phyloP scores from a whole-genome alignment of 1,284 basidiomycete species.

The Trametes pubescens region DNA sequence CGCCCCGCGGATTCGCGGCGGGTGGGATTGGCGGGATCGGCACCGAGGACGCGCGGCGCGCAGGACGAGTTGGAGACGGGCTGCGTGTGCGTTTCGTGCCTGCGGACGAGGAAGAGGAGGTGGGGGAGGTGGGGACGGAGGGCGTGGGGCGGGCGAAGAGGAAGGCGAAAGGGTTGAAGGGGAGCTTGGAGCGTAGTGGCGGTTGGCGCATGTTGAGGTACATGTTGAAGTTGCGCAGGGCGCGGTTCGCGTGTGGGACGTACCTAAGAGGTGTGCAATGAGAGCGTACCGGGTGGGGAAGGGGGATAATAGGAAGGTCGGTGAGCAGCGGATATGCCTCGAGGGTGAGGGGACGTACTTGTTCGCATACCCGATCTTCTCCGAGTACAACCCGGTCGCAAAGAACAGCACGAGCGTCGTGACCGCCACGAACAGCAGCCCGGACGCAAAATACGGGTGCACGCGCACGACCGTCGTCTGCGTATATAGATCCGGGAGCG shows the following conservation, averaged over 20 bases:
- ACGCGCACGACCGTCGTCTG: constrained; percentile 53
- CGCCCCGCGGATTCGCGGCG: constrained; percentile 89
- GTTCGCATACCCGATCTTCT: constrained; percentile 97
- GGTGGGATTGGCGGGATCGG: constrained; percentile 89
- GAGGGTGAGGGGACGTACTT: constrained; percentile 54
- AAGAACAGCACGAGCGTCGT: constrained; percentile 96
- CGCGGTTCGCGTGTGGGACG: constrained; percentile 94
- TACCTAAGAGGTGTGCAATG: constrained; percentile 65
- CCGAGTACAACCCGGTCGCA: constrained; percentile 94
- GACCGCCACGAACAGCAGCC: constrained; percentile 83
- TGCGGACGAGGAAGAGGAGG: constrained; percentile 43
- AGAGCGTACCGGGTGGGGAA: constrained; percentile 49
- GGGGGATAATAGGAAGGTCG: too few relatives aligned
- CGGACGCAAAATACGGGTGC: constrained; percentile 78
- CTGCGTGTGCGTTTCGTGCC: constrained; percentile 45
- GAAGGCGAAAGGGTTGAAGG: constrained; percentile 70
- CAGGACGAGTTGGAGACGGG: constrained; percentile 49
- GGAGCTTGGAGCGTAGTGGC: constrained; percentile 66
- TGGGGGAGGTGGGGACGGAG: constrained; percentile 37
- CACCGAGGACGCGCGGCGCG: constrained; percentile 45
- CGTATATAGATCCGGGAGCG: constrained; percentile 60
- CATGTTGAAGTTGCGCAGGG: constrained; percentile 94
- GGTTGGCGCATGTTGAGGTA: constrained; percentile 92
- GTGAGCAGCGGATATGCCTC: neutral
- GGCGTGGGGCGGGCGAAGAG: constrained; percentile 63